These are phyloP conservation scores for Gilbertella persicaria DNA, from an alignment of 371 early-diverging fungal genomes.

Conservation along the genomic window DNA sequence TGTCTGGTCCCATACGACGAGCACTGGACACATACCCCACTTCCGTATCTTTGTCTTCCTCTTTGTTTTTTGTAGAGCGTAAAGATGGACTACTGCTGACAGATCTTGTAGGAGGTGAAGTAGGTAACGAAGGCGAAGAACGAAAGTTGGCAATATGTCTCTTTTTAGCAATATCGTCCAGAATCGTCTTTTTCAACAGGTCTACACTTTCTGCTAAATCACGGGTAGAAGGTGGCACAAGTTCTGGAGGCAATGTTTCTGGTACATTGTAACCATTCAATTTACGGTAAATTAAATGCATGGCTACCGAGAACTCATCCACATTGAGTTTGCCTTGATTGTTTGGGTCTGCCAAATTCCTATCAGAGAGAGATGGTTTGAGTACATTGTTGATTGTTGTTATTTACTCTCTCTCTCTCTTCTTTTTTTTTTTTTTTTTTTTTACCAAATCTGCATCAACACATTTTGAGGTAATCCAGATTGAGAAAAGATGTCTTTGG, in stretches of 20 bases:
- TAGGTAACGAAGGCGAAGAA: constrained; percentile 29
- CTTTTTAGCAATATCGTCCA: constrained; percentile 52
- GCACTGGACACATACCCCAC: constrained; percentile 66
- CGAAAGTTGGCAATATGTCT: constrained; percentile 40
- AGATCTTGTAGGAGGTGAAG: constrained; percentile 20
- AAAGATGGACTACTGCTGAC: constrained; percentile 29
- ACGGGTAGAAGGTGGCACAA: constrained; percentile 80
- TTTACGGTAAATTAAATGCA: constrained; percentile 88
- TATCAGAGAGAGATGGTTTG: constrained; percentile 12
- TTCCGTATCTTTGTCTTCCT: constrained; percentile 32
- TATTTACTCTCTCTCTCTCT: too few relatives aligned
- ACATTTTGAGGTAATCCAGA: constrained; percentile 80
- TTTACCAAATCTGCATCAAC: constrained; percentile 85
- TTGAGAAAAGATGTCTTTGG: constrained; percentile 82
- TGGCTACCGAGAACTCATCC: constrained; percentile 93
- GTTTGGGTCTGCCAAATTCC: constrained; percentile 83
- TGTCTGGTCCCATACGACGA: constrained; percentile 55
- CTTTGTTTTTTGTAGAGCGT: constrained; percentile 11
- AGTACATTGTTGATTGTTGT: background rate
- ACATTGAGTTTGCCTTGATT: constrained; percentile 85
- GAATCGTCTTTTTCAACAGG: constrained; percentile 54
- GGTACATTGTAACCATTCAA: constrained; percentile 82
- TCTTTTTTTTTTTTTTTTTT: background rate
- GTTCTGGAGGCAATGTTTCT: constrained; percentile 71
- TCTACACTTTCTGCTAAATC: constrained; percentile 61